These are phyloP conservation scores for Hymenoscyphus scutula DNA, from an alignment of 2,329 filamentous ascomycete genomes.

Conservation along the genomic window DNA sequence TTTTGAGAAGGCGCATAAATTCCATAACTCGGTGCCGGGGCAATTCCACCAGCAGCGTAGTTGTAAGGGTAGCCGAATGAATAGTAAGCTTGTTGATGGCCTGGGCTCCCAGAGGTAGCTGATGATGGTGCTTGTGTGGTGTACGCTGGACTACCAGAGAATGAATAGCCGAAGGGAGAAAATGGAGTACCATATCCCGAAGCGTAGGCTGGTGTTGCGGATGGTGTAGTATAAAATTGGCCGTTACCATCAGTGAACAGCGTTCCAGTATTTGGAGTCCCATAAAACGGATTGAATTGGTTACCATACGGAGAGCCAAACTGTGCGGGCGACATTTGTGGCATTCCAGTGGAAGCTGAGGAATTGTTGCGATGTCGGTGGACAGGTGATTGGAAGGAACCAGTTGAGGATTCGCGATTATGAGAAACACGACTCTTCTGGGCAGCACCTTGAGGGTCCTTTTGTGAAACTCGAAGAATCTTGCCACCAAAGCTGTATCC, in stretches of 20 bases:
- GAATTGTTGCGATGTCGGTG: constrained; percentile 11
- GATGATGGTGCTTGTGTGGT: neutral
- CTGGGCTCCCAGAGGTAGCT: constrained; percentile 17
- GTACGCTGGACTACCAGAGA: constrained; percentile 16
- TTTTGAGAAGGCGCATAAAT: constrained; percentile 13
- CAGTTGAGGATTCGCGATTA: constrained; percentile 13
- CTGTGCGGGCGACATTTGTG: constrained; percentile 19
- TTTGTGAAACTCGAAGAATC: constrained; percentile 32
- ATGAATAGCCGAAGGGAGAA: constrained; percentile 20
- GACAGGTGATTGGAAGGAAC: constrained; percentile 21
- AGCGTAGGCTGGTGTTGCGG: neutral
- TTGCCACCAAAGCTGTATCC: constrained; percentile 27
- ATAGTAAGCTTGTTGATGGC: constrained; percentile 17
- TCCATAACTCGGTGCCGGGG: constrained; percentile 17
- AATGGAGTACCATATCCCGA: constrained; percentile 10
- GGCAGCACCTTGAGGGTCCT: constrained; percentile 29
- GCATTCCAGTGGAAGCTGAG: constrained; percentile 17
- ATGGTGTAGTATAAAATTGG: constrained; percentile 22
- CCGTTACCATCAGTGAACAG: constrained; percentile 24
- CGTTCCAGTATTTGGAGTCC: constrained; percentile 4
- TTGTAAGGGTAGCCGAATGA: constrained; percentile 20
- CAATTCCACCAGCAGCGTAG: neutral
- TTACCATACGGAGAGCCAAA: constrained; percentile 18
- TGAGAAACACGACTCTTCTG: constrained; percentile 14
- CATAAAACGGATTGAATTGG: constrained; percentile 8